Evolutionary conservation across 2,329 filamentous ascomycete species (phyloP).

Genomic region (Aschersonia sp.): DNA sequence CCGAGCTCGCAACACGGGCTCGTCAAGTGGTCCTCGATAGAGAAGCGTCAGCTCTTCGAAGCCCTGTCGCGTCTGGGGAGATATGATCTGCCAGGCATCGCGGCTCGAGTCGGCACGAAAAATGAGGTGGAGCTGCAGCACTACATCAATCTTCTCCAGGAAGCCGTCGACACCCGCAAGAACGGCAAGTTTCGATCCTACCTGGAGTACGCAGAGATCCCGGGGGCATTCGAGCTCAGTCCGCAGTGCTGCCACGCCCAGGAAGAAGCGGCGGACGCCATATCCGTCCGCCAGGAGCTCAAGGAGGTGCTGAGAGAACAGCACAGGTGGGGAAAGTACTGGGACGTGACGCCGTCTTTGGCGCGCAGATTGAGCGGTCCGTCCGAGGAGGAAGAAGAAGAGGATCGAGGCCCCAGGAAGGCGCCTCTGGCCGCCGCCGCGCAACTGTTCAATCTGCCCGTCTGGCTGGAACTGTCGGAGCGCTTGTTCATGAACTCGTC

Average conservation of each 20-base stretch:
- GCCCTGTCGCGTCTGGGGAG: constrained; percentile 49
- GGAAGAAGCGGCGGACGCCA: constrained; percentile 51
- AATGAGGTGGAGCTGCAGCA: constrained; percentile 57
- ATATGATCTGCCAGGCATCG: constrained; percentile 47
- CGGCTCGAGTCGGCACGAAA: constrained; percentile 53
- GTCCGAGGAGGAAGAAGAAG: constrained; percentile 1
- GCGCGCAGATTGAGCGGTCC: constrained; percentile 15
- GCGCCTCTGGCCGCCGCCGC: constrained; percentile 32
- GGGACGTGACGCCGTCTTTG: constrained; percentile 42
- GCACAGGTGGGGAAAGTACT: constrained; percentile 45
- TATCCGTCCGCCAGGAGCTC: constrained; percentile 49
- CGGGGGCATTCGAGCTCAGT: constrained; percentile 60
- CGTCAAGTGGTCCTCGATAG: constrained; percentile 52
- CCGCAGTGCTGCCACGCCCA: constrained; percentile 48
- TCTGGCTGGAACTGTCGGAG: constrained; percentile 50
- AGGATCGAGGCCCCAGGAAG: background rate
- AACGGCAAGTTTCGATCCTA: constrained; percentile 14
- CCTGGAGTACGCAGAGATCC: constrained; percentile 40
- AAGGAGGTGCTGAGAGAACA: constrained; percentile 47
- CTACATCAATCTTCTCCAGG: constrained; percentile 50
- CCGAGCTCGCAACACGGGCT: constrained; percentile 48
- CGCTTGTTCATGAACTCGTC: constrained; percentile 63
- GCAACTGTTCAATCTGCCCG: constrained; percentile 40
- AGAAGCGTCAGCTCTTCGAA: constrained; percentile 59
- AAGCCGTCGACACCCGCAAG: constrained; percentile 26